Percentiles rank a stretch among this genome's conserved stretches.
phyloP scores from a whole-genome alignment of 2,329 filamentous ascomycete species.

The Neonectria punicea region DNA sequence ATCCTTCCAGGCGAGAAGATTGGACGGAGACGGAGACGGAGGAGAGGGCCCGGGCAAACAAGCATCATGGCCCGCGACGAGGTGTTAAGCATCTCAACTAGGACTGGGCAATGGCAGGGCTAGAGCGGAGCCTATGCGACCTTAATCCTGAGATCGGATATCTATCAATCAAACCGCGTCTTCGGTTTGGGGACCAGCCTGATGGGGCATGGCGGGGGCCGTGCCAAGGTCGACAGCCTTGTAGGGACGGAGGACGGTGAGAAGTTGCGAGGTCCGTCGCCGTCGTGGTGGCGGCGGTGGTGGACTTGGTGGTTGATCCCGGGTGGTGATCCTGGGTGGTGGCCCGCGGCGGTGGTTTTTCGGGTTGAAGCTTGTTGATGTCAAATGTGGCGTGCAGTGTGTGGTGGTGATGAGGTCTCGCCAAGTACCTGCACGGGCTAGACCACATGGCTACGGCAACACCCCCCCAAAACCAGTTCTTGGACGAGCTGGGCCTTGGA shows the following conservation, averaged over 20 bases:
- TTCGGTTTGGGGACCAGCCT: conserved; percentile 13
- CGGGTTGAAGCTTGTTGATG: neutral
- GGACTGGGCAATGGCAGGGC: conserved; percentile 6
- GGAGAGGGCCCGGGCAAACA: conserved; percentile 26
- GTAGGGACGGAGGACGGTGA: neutral
- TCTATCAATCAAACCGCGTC: conserved; percentile 11
- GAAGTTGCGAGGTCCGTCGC: neutral
- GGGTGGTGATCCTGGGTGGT: neutral
- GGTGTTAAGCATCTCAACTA: neutral
- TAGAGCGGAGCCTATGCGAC: conserved; percentile 1
- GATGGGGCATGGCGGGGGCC: conserved; percentile 16
- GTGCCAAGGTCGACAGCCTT: neutral
- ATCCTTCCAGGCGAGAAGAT: neutral
- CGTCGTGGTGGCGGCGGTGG: neutral
- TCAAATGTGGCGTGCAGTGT: neutral
- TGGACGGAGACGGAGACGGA: conserved; percentile 22
- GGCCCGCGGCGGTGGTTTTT: neutral
- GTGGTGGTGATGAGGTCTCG: neutral
- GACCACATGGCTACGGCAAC: conserved; percentile 4
- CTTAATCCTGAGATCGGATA: conserved; percentile 9
- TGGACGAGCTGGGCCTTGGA: neutral
- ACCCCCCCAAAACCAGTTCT: conserved; percentile 1
- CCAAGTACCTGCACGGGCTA: conserved; percentile 2
- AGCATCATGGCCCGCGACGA: conserved; percentile 30
- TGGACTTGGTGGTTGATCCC: neutral